phyloP scores from a whole-genome alignment of 345 rosid species.

The Citrus maxima region DNA sequence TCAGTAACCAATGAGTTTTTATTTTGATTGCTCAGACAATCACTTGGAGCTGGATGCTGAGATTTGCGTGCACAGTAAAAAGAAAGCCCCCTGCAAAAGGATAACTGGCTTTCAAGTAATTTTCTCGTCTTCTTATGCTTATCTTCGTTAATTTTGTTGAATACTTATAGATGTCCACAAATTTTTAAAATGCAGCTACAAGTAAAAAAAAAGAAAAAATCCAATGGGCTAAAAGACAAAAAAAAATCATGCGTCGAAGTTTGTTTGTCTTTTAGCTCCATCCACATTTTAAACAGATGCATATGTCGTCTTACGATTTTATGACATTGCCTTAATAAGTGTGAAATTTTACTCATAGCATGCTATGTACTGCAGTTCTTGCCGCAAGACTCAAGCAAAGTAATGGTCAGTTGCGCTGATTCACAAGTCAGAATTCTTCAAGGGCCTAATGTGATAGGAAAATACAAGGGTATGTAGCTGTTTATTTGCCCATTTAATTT shows the following conservation, averaged over 20 bases:
- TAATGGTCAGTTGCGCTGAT: slow-evolving; percentile 88
- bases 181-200: background rate
- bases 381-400: slow-evolving; percentile 62
- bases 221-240: background rate
- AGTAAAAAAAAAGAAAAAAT: too few species aligned
- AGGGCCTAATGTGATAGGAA: slow-evolving; percentile 63
- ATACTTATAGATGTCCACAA: background rate
- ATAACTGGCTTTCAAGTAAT: slow-evolving; percentile 79
- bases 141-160: background rate
- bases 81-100: slow-evolving; percentile 65
- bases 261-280: too few species aligned
- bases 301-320: too few species aligned
- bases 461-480: slow-evolving; percentile 58
- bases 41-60: slow-evolving; percentile 74
- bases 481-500: background rate
- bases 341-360: background rate
- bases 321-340: background rate
- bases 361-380: slow-evolving; percentile 45
- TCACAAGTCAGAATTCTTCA: slow-evolving; percentile 81
- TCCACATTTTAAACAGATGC: too few species aligned
- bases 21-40: slow-evolving; percentile 46
- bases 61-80: slow-evolving; percentile 60
- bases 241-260: background rate
- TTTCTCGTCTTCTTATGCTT: slow-evolving; percentile 1
- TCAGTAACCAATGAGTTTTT: background rate